These are phyloP conservation scores for Colletotrichum falcatum DNA, from an alignment of 2,329 filamentous ascomycete genomes.

Conservation along the genomic window DNA sequence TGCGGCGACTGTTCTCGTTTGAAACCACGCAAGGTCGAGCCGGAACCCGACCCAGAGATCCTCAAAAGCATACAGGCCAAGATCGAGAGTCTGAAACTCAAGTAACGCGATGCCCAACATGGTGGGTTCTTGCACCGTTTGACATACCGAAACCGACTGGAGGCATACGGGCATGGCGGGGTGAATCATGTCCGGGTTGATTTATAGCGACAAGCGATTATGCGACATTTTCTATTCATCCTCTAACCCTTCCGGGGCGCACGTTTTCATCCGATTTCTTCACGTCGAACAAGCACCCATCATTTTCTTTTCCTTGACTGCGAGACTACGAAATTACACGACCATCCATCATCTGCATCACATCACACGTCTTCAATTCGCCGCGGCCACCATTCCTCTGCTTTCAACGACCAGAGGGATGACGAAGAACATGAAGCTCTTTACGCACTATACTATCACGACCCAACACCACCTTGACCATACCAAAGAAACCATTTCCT, in stretches of 20 bases:
- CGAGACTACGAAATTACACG: slow-evolving; percentile 38
- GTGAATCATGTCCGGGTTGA: slow-evolving; percentile 22
- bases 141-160: slow-evolving; percentile 28
- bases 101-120: slow-evolving; percentile 17
- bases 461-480: slow-evolving; percentile 22
- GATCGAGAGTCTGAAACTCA: slow-evolving; percentile 58
- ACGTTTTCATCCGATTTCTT: slow-evolving; percentile 31
- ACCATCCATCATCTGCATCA: slow-evolving; percentile 36
- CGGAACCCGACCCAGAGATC: slow-evolving; percentile 71
- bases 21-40: slow-evolving; percentile 70
- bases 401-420: slow-evolving; percentile 23
- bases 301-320: slow-evolving; percentile 29
- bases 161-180: slow-evolving; percentile 31
- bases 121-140: slow-evolving; percentile 11
- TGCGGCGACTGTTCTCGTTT: slow-evolving; percentile 70
- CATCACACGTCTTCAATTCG: slow-evolving; percentile 29
- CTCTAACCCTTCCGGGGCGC: slow-evolving; percentile 13
- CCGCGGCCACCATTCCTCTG: slow-evolving; percentile 22
- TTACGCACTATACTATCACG: slow-evolving; percentile 33
- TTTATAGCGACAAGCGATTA: slow-evolving; percentile 30
- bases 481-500: slow-evolving; percentile 15
- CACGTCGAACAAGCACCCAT: slow-evolving; percentile 30
- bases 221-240: slow-evolving; percentile 33
- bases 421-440: slow-evolving; percentile 39
- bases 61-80: slow-evolving; percentile 68